phyloP scores from a whole-genome alignment of 1,139 yeast species.

The Saccharomyces hybrid region DNA sequence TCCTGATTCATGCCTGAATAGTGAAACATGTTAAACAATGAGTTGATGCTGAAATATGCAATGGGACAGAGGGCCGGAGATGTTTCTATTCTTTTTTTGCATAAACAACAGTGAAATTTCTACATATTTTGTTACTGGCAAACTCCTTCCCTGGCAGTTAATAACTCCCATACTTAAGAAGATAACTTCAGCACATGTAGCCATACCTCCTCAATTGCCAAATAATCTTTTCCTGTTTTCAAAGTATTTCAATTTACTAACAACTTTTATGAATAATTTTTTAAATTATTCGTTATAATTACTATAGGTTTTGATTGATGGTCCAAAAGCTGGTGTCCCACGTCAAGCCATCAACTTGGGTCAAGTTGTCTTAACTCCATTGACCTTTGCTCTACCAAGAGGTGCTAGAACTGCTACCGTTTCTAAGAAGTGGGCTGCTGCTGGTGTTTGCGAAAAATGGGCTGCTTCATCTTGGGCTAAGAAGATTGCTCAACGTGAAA shows the following conservation, averaged over 20 bases:
- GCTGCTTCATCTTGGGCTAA: slow-evolving; percentile 93
- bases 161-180: neutral
- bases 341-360: slow-evolving; percentile 89
- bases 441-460: slow-evolving; percentile 88
- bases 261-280: neutral
- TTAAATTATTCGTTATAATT: neutral
- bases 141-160: too few species aligned
- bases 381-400: slow-evolving; percentile 86
- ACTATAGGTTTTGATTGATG: slow-evolving; percentile 78
- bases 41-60: neutral
- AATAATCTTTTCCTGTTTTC: too few species aligned
- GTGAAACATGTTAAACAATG: neutral
- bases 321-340: slow-evolving; percentile 80
- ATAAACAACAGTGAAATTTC: neutral
- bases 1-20: neutral
- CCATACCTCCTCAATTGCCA: neutral
- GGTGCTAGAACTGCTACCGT: slow-evolving; percentile 85
- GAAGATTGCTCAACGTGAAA: slow-evolving; percentile 91
- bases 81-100: neutral
- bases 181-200: neutral
- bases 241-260: neutral
- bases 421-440: slow-evolving; percentile 88
- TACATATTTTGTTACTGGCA: neutral
- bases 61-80: neutral
- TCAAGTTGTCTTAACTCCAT: slow-evolving; percentile 87